phyloP scores from a whole-genome alignment of 805 yeast genomes.

The Pichia paraexigua region DNA sequence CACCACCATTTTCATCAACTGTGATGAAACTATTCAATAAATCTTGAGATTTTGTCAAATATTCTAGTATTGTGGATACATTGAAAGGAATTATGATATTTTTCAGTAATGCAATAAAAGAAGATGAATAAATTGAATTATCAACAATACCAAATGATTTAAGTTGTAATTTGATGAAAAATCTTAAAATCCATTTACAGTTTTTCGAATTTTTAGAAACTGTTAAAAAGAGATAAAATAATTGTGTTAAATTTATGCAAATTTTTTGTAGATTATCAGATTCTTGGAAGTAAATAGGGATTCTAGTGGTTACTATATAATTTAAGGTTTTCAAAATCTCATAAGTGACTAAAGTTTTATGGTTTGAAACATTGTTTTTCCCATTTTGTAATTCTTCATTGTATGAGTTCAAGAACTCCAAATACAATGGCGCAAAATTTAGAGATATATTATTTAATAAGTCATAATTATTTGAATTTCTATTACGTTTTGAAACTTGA shows the following conservation, averaged over 20 bases:
- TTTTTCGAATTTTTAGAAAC: background rate
- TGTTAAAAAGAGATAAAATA: background rate
- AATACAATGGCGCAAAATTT: slow-evolving; percentile 49
- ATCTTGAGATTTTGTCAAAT: background rate
- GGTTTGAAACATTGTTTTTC: too few relatives aligned
- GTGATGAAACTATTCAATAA: background rate
- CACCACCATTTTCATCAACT: background rate
- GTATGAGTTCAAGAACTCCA: slow-evolving; percentile 4
- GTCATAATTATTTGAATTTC: slow-evolving; percentile 52
- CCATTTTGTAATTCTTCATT: background rate
- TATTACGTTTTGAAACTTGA: slow-evolving; percentile 61
- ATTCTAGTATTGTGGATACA: background rate
- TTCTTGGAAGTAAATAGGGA: slow-evolving; percentile 47
- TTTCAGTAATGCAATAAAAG: background rate
- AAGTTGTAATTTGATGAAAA: slow-evolving; percentile 5
- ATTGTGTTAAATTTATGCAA: background rate
- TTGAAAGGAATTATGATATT: background rate
- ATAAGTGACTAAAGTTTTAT: slow-evolving; percentile 26
- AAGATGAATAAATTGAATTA: background rate
- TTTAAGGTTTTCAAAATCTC: slow-evolving; percentile 70
- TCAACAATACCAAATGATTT: background rate
- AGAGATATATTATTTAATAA: slow-evolving; percentile 46
- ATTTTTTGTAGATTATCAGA: slow-evolving; percentile 1
- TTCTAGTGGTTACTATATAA: slow-evolving; percentile 62
- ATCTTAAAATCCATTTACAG: slow-evolving; percentile 8